Conservation (phyloP, 768 basidiomycete genomes). For the Serendipita sp. region DNA sequence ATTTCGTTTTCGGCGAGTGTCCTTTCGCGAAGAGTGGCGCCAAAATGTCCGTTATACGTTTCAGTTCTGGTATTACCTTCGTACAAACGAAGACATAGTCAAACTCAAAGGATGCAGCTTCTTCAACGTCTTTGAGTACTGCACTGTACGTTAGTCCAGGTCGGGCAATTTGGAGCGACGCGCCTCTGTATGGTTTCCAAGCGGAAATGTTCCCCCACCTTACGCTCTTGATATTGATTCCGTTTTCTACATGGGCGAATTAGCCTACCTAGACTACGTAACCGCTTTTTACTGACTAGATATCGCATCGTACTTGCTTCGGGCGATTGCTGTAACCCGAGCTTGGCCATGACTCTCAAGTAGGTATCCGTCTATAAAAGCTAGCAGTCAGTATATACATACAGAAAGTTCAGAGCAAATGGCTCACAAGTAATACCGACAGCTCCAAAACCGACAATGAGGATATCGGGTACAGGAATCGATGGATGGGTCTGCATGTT, state of each 20-base stretch:
- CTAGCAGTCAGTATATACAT: neutral
- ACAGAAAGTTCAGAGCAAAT: neutral
- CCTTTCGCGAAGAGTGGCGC: slow-evolving; percentile 35
- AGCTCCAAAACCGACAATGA: slow-evolving; percentile 33
- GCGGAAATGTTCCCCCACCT: slow-evolving; percentile 45
- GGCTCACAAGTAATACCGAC: slow-evolving; percentile 49
- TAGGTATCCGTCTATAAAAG: slow-evolving; percentile 35
- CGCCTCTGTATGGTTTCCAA: no score
- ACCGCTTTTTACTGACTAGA: slow-evolving; percentile 23
- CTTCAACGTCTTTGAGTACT: slow-evolving; percentile 45
- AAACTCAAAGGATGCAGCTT: slow-evolving; percentile 47
- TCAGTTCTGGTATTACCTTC: slow-evolving; percentile 55
- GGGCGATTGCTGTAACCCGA: slow-evolving; percentile 54
- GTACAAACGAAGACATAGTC: slow-evolving; percentile 52
- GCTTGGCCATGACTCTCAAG: slow-evolving; percentile 42
- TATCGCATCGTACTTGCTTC: slow-evolving; percentile 48
- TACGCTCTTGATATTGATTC: slow-evolving; percentile 38
- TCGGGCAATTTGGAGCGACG: no score
- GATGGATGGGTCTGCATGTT: neutral
- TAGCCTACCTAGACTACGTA: slow-evolving; percentile 3
- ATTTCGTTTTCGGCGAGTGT: slow-evolving; percentile 35
- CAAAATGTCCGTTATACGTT: slow-evolving; percentile 40
- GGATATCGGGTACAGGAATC: neutral
- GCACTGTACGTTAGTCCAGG: neutral
- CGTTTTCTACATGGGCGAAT: slow-evolving; percentile 27